These are phyloP conservation scores for Coprinopsis sp. DNA, from an alignment of 768 basidiomycete species.

Conservation along the genomic window DNA sequence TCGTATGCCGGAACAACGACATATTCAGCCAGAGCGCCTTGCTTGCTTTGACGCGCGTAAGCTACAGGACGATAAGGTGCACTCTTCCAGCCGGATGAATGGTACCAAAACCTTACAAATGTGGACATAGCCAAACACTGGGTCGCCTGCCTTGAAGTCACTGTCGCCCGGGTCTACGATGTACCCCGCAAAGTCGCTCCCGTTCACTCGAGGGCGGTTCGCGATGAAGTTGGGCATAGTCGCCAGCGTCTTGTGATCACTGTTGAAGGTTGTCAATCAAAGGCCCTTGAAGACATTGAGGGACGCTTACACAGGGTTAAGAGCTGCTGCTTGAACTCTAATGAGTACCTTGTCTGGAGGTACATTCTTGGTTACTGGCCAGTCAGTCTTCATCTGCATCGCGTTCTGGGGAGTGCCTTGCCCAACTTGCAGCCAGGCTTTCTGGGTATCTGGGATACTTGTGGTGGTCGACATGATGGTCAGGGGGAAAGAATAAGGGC, in stretches of 20 bases:
- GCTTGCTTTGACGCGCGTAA: slow-evolving; percentile 30
- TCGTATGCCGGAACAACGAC: slow-evolving; percentile 36
- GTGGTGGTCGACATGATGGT: slow-evolving; percentile 1
- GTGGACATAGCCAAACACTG: slow-evolving; percentile 55
- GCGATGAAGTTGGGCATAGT: slow-evolving; percentile 42
- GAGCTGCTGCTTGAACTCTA: slow-evolving; percentile 40
- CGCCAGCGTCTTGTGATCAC: slow-evolving; percentile 59
- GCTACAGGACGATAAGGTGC: slow-evolving; percentile 14
- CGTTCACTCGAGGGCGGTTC: slow-evolving; percentile 48
- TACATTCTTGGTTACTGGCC: slow-evolving; percentile 34
- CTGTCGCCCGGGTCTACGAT: slow-evolving; percentile 51
- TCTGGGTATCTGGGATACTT: slow-evolving; percentile 29
- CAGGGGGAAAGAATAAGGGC: no score
- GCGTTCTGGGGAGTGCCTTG: slow-evolving; percentile 30
- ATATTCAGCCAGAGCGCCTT: slow-evolving; percentile 62
- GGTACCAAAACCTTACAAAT: slow-evolving; percentile 15
- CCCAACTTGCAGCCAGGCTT: slow-evolving; percentile 33
- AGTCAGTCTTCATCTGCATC: slow-evolving; percentile 29
- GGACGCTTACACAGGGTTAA: slow-evolving; percentile 60
- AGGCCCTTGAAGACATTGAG: background rate
- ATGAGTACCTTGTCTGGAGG: slow-evolving; percentile 30
- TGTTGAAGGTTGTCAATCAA: slow-evolving; percentile 20
- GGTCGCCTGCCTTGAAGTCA: slow-evolving; percentile 52
- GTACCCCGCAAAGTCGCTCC: slow-evolving; percentile 60
- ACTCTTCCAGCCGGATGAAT: background rate